phyloP scores from a whole-genome alignment of 805 yeast genomes.

The Wilhelminamyces savonicus region DNA sequence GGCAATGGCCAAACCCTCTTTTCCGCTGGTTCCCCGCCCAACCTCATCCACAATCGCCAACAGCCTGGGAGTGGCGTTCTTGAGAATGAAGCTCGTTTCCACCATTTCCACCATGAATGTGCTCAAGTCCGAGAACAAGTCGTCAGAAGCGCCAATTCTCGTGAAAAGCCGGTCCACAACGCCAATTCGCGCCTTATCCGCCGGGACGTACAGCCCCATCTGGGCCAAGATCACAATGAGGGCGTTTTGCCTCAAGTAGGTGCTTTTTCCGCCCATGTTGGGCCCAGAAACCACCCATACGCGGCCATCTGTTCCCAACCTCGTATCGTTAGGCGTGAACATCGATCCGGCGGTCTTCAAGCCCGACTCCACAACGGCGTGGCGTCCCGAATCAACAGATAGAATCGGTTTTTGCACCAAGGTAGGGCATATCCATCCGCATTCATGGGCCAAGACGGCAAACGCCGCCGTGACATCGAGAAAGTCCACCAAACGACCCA shows the following conservation, averaged over 20 bases:
- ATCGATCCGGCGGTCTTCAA: slow-evolving; percentile 29
- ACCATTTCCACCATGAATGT: slow-evolving; percentile 49
- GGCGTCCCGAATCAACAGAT: slow-evolving; percentile 52
- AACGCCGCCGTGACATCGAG: slow-evolving; percentile 73
- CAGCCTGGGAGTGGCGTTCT: slow-evolving; percentile 30
- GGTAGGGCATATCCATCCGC: slow-evolving; percentile 58
- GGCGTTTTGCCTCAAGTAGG: slow-evolving; percentile 43
- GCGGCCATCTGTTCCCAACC: slow-evolving; percentile 12
- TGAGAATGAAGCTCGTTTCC: slow-evolving; percentile 31
- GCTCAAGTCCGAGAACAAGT: slow-evolving; percentile 28
- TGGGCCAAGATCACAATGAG: slow-evolving; percentile 45
- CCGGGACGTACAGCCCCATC: slow-evolving; percentile 52
- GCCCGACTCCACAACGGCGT: slow-evolving; percentile 68
- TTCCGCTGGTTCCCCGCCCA: slow-evolving; percentile 55
- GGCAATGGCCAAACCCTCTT: slow-evolving; percentile 82
- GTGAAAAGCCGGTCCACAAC: slow-evolving; percentile 43
- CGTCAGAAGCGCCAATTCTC: slow-evolving; percentile 35
- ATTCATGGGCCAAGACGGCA: slow-evolving; percentile 65
- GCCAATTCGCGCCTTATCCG: slow-evolving; percentile 38
- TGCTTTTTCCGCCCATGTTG: slow-evolving; percentile 54
- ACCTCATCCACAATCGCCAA: slow-evolving; percentile 45
- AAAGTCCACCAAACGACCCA: slow-evolving; percentile 50
- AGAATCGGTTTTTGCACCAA: slow-evolving; percentile 45
- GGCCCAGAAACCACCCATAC: slow-evolving; percentile 23
- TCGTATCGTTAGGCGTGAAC: slow-evolving; percentile 41